These are phyloP conservation scores for Trichaptum fuscoviolaceum DNA, from an alignment of 768 basidiomycete genomes.

Conservation along the genomic window DNA sequence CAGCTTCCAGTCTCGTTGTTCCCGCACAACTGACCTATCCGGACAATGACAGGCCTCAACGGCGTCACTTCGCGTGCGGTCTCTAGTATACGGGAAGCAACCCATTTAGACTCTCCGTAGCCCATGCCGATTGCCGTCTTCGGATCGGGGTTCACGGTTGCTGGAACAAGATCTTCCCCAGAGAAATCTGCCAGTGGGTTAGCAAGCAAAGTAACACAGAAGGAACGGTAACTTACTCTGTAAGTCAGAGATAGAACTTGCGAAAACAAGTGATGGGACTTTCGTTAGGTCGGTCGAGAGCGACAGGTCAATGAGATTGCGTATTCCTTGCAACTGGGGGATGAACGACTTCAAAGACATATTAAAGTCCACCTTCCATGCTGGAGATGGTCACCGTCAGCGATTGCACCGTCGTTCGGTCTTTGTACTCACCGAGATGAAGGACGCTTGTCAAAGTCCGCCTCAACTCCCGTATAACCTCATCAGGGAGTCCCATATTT, in stretches of 20 bases:
- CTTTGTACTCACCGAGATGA: neutral
- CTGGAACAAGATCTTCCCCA: conserved; percentile 18
- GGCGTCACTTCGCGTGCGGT: conserved; percentile 8
- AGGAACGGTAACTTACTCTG: neutral
- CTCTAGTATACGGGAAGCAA: conserved; percentile 30
- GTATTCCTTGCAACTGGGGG: conserved; percentile 27
- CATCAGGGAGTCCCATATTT: conserved; percentile 14
- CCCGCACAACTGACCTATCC: conserved; percentile 13
- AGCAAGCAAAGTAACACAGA: neutral
- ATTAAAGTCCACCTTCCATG: conserved; percentile 40
- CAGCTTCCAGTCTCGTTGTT: conserved; percentile 9
- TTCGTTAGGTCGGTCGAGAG: neutral
- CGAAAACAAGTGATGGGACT: neutral
- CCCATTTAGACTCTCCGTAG: conserved; percentile 39
- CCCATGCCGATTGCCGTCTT: conserved; percentile 28
- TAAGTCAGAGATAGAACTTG: conserved; percentile 2
- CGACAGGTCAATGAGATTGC: conserved; percentile 28
- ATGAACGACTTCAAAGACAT: conserved; percentile 32
- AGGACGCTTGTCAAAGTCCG: neutral
- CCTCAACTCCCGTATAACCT: conserved; percentile 10
- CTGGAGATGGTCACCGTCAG: conserved; percentile 13
- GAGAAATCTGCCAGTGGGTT: neutral
- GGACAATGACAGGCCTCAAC: conserved; percentile 8
- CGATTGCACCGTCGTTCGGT: neutral
- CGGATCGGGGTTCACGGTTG: conserved; percentile 21